phyloP scores from a whole-genome alignment of 2,329 filamentous ascomycete genomes.

The Alternaria arborescens region DNA sequence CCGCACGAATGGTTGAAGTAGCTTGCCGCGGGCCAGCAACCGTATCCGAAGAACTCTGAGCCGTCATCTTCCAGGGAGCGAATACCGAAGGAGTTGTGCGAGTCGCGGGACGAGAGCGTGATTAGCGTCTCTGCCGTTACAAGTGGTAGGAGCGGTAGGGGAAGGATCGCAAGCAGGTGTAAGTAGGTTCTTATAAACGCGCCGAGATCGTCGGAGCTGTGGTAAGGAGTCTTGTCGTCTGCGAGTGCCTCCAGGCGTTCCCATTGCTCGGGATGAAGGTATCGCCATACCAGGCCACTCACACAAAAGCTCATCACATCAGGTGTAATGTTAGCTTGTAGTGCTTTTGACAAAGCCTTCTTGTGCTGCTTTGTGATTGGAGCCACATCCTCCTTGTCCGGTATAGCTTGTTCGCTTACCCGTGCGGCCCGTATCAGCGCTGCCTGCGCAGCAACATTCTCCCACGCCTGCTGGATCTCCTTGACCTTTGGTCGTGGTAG shows the following conservation, averaged over 20 bases:
- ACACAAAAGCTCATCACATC: constrained; percentile 56
- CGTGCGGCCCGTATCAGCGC: constrained; percentile 39
- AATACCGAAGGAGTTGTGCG: constrained; percentile 60
- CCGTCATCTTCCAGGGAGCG: constrained; percentile 55
- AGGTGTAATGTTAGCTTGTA: constrained; percentile 40
- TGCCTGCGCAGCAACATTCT: constrained; percentile 31
- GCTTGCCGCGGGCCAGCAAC: constrained; percentile 56
- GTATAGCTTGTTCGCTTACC: constrained; percentile 13
- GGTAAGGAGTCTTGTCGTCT: constrained; percentile 54
- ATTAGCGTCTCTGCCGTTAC: constrained; percentile 48
- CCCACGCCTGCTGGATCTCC: constrained; percentile 44
- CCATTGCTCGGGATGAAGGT: constrained; percentile 44
- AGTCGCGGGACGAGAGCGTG: constrained; percentile 51
- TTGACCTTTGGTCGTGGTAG: constrained; percentile 36
- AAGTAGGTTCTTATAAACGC: constrained; percentile 53
- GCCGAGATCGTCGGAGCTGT: constrained; percentile 50
- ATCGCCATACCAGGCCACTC: constrained; percentile 49
- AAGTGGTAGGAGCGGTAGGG: constrained; percentile 43
- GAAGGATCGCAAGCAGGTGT: constrained; percentile 54
- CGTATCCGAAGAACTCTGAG: constrained; percentile 60
- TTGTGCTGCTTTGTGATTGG: constrained; percentile 44
- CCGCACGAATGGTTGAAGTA: constrained; percentile 61
- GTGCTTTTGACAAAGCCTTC: constrained; percentile 42
- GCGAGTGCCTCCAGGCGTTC: constrained; percentile 50
- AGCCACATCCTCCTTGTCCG: constrained; percentile 13